Percentiles rank a stretch among this genome's conserved stretches.
phyloP scores from a whole-genome alignment of 2,329 filamentous ascomycete species.

The Aspergillus fijiensis region DNA sequence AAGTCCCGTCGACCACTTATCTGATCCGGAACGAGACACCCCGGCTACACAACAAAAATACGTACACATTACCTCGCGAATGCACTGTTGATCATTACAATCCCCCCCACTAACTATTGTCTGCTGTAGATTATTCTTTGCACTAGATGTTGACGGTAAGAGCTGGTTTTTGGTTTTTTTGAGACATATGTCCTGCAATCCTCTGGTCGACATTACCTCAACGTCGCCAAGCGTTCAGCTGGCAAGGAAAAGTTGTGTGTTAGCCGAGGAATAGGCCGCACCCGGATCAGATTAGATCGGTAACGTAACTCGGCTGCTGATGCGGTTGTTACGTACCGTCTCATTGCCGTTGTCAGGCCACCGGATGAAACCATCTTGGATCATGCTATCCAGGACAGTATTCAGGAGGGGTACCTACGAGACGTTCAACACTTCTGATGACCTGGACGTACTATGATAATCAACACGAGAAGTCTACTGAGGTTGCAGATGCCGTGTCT shows the following conservation, averaged over 20 bases:
- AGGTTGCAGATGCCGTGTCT: neutral
- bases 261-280: slow-evolving; percentile 6
- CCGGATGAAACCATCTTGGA: slow-evolving; percentile 1
- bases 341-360: slow-evolving; percentile 12
- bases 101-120: neutral
- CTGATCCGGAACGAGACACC: slow-evolving; percentile 20
- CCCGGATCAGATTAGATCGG: slow-evolving; percentile 29
- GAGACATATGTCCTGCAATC: neutral
- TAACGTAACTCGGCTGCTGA: slow-evolving; percentile 15
- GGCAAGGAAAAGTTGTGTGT: slow-evolving; percentile 1
- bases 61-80: neutral
- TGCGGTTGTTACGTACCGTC: slow-evolving; percentile 10
- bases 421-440: neutral
- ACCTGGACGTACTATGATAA: neutral
- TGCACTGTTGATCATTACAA: neutral
- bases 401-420: neutral
- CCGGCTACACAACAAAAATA: neutral
- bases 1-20: slow-evolving; percentile 18
- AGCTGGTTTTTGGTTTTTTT: neutral
- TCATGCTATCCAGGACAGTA: slow-evolving; percentile 1
- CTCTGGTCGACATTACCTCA: too few species aligned
- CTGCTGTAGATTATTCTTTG: neutral
- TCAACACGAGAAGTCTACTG: neutral
- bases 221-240: neutral
- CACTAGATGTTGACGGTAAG: neutral